A percentile compares a stretch with the other conserved stretches of the same genome.
Evolutionary conservation across 345 rosid species (phyloP).

Genomic region (Gossypium herbaceum): DNA sequence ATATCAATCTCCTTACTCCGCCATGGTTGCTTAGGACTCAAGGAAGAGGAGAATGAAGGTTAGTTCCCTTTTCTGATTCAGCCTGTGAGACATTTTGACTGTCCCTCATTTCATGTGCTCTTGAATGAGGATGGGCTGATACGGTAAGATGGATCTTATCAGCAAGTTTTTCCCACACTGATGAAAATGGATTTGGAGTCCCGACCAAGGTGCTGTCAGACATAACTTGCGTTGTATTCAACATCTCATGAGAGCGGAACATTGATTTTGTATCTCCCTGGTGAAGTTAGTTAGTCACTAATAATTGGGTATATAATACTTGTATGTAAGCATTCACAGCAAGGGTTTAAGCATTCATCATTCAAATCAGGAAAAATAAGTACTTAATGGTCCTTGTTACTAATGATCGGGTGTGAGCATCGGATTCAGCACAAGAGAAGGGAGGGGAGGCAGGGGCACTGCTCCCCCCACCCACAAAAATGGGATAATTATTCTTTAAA

Average conservation of each 20-base stretch:
- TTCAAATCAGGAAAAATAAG: neutral
- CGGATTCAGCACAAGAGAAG: neutral
- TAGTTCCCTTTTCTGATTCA: constrained; percentile 14
- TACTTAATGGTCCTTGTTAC: neutral
- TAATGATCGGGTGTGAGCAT: neutral
- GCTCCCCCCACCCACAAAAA: too few relatives aligned
- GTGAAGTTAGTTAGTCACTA: neutral
- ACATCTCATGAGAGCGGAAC: constrained; percentile 21
- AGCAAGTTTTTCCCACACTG: constrained; percentile 22
- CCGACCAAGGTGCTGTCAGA: constrained; percentile 4
- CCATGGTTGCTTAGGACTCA: constrained; percentile 9
- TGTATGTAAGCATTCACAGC: neutral
- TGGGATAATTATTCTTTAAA: too few relatives aligned
- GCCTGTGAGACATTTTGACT: neutral
- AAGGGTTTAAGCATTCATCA: neutral
- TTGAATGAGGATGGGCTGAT: constrained; percentile 8
- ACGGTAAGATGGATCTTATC: constrained; percentile 24
- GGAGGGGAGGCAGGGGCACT: too few relatives aligned
- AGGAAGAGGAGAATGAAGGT: constrained; percentile 16
- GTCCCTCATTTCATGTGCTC: constrained; percentile 1
- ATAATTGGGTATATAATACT: neutral
- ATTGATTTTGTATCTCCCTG: too few relatives aligned
- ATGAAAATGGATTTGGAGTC: constrained; percentile 18
- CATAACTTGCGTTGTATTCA: constrained; percentile 9
- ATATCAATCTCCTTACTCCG: constrained; percentile 1